Evolutionary conservation across 306 rosid species (phyloP), one percentile per base, ranked within the genome.

Genomic region (Acacia crassicarpa): DNA sequence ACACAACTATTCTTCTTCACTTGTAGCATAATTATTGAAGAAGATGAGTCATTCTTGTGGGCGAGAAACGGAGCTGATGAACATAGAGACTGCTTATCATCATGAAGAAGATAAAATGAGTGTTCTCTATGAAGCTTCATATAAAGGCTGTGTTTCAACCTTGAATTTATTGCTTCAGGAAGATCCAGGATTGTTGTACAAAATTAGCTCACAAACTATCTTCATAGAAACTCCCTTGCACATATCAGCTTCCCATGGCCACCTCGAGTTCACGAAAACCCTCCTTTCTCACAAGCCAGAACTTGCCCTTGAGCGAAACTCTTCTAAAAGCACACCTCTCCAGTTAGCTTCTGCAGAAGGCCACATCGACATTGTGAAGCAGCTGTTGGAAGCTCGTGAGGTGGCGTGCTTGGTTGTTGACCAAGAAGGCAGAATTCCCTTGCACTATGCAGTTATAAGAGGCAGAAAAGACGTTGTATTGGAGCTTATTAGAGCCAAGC

Each of bases 331-430:
- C 45, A 73, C 45, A 32, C 5, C 56, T 16, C 63, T 74, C 11
- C 46, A 77, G 19, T 8, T 77, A 1, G 72, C 80, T 25, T 77
- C 72, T 25, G 72, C 80, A 2, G 45, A 15, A 25, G 71, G 80
- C 30, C 61, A 44, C 44, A 5, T 17, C 0, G 32, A 62, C 27
- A 62, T 43, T 9, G 80, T 59, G 6, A 44, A 41, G 16, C 59
- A 23, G 9, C 27, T 62, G 14, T 4, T 77, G 43, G 3, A 23
- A 43, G 44, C 13, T 6, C 0, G 32, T 15, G 1, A 2, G 0
- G 19, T 25, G 35, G 72, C 58, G 20, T 81, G 80, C 75, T 65
- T 81, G 79, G 4, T 14, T 15, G 0, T 0, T 3, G 75, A 81
- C n/a, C 32, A 65, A 38, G 44, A 73, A 9, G 80, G 68, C 0